phyloP scores from a whole-genome alignment of 768 basidiomycete species.

The Leucogyrophana mollusca region DNA sequence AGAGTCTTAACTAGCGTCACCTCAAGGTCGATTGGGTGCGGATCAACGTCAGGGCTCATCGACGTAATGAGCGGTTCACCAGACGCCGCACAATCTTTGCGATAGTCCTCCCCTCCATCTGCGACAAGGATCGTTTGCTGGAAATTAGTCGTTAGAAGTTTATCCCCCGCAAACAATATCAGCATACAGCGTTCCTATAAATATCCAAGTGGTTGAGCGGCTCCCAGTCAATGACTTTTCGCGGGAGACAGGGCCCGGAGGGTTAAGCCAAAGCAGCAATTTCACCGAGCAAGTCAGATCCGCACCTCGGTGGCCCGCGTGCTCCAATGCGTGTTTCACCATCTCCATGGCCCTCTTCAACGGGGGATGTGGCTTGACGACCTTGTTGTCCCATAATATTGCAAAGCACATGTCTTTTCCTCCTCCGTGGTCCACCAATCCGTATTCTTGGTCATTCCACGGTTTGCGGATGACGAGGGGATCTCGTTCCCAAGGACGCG shows the following conservation, averaged over 20 bases:
- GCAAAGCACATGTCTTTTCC: slow-evolving; percentile 47
- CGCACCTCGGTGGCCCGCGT: slow-evolving; percentile 49
- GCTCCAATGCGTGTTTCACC: slow-evolving; percentile 41
- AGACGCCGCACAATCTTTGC: slow-evolving; percentile 31
- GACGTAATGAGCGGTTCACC: slow-evolving; percentile 44
- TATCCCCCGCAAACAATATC: neutral
- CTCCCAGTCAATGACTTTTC: slow-evolving; percentile 37
- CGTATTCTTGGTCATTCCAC: slow-evolving; percentile 46
- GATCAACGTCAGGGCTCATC: slow-evolving; percentile 33
- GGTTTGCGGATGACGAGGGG: slow-evolving; percentile 47
- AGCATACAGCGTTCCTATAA: slow-evolving; percentile 21
- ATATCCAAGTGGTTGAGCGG: slow-evolving; percentile 26
- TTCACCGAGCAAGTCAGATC: neutral
- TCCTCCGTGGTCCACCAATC: slow-evolving; percentile 43
- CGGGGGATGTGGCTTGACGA: slow-evolving; percentile 51
- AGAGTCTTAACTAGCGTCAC: slow-evolving; percentile 44
- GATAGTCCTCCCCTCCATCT: slow-evolving; percentile 41
- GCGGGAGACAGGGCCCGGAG: slow-evolving; percentile 3
- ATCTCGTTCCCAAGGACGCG: slow-evolving; percentile 56
- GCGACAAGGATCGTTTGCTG: slow-evolving; percentile 38
- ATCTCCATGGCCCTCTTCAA: slow-evolving; percentile 49
- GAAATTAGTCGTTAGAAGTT: neutral
- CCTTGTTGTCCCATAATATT: slow-evolving; percentile 49
- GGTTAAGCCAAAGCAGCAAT: neutral
- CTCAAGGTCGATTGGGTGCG: slow-evolving; percentile 38